Evolutionary conservation across 225 moss, liverwort and hornwort species (phyloP).

Genomic region (Ulota crispa): DNA sequence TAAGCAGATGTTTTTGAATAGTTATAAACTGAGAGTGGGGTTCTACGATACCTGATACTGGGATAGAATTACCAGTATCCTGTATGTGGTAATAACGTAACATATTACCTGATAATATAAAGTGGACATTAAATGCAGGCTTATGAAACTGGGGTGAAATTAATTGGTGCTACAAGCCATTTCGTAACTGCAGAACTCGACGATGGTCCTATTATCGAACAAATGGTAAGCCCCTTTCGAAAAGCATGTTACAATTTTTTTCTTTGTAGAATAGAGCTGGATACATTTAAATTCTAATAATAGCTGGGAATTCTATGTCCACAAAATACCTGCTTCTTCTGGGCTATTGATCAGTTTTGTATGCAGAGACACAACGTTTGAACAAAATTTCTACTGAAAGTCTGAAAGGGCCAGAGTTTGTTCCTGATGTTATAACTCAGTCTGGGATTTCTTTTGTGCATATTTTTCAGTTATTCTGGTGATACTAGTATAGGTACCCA

Average conservation of each 20-base stretch:
- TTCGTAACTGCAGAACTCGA: constrained; percentile 93
- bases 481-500: too few relatives aligned
- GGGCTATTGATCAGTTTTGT: background rate
- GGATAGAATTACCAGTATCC: background rate
- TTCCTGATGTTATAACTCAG: background rate
- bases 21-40: background rate
- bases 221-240: constrained; percentile 62
- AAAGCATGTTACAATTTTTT: background rate
- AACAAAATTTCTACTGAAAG: background rate
- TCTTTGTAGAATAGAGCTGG: background rate
- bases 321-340: background rate
- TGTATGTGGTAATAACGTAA: background rate
- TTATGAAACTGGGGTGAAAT: constrained; percentile 94
- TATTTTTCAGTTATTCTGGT: background rate
- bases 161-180: constrained; percentile 97
- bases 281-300: background rate
- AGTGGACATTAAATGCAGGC: constrained; percentile 54
- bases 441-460: background rate
- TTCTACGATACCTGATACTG: background rate
- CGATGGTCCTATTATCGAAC: constrained; percentile 96
- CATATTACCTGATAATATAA: background rate
- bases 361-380: background rate
- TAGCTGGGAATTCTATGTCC: background rate
- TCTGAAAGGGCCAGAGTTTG: background rate
- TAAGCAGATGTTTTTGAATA: background rate